Base-by-base conservation (phyloP, 2,329 filamentous ascomycete genomes). In the Phaeoacremonium minimum region DNA sequence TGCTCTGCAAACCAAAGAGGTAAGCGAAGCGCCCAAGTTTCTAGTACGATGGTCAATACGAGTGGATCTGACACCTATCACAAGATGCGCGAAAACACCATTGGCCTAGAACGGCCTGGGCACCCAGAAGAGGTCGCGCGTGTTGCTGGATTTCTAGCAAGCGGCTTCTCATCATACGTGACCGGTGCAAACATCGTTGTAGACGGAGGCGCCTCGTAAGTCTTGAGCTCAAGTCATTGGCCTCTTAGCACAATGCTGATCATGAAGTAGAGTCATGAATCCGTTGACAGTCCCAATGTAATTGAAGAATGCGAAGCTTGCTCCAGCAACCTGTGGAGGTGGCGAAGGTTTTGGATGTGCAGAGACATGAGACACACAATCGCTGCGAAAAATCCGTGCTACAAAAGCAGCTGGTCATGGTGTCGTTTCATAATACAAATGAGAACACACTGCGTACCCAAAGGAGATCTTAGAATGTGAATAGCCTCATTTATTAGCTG, bases 151-250 rank as follows among this genome's bases (percentile, higher is more conserved):
- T 83, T 83, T 49, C 58, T 83, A 43, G 76, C 77, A 4, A 76
- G 69, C 53, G 75, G 75, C 0, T 82, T 83, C 53, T 77, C 72
- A 43, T 74, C 68, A 38, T 82, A 82, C 55, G 66, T 82, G 30
- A 81, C 73, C 1, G 78, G 78, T 2, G 65, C 73, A 3, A 81
- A 82, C 50, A 55, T 82, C 47, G 68, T 80, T 12, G 76, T 81
- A 12, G 77, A 82, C 58, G 78, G 76, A 4, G 78, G 77, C 7
- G 71, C 73, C 15, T 58, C 56, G 57, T 60, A 40, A 53, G 56
- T 50, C 26, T n/a, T n/a, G n/a, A n/a, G n/a, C n/a, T n/a, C n/a
- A n/a, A n/a, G n/a, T n/a, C n/a, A n/a, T n/a, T n/a, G n/a, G n/a
- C n/a, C n/a, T n/a, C n/a, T n/a, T n/a, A n/a, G n/a, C n/a, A n/a